Evolutionary conservation across 306 rosid species (phyloP), one percentile per base, ranked within the genome.

Genomic region (Rosa multiflora): DNA sequence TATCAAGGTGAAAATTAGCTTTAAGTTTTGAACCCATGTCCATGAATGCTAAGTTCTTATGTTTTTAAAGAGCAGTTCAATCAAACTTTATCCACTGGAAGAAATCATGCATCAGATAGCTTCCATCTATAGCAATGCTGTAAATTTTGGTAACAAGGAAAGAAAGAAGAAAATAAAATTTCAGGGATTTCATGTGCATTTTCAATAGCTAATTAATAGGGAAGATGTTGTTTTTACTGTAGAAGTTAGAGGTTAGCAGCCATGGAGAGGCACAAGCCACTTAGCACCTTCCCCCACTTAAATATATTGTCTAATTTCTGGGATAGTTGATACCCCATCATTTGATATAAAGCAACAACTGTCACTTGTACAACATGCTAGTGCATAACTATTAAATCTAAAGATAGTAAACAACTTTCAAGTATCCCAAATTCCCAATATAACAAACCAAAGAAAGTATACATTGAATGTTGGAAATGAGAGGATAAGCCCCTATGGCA

Each of bases 61-160:
- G 26, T 23, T 23, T 23, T 23, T 23, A 23, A 23, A 23, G 26
- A 23, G 26, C 26, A 23, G 26, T 23, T 23, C 26, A 23, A 23
- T 23, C 26, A 23, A 23, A 23, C 26, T 23, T 23, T 23, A 23
- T 23, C 26, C 26, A 43, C 20, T 74, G 13, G 10, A 72, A 18
- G 62, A 76, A 63, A 18, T 4, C 21, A 63, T 42, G 56, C 62
- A 64, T 18, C 70, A 52, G 42, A 77, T 48, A 72, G 66, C 46
- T 77, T 35, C 8, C 23, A 29, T 76, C 21, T 48, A 59, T 52
- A 39, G 43, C 42, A 21, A 70, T n/a, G 62, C 2, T 15, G 55
- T 18, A 37, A 20, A 20, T 14, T 2, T 10, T 8, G 26, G 15
- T 35, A 72, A 74, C 69, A 55, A 39, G 44, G 40, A 11, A 80